phyloP scores from a whole-genome alignment of 2,329 filamentous ascomycete genomes.

The Trichoderma guizhouense region DNA sequence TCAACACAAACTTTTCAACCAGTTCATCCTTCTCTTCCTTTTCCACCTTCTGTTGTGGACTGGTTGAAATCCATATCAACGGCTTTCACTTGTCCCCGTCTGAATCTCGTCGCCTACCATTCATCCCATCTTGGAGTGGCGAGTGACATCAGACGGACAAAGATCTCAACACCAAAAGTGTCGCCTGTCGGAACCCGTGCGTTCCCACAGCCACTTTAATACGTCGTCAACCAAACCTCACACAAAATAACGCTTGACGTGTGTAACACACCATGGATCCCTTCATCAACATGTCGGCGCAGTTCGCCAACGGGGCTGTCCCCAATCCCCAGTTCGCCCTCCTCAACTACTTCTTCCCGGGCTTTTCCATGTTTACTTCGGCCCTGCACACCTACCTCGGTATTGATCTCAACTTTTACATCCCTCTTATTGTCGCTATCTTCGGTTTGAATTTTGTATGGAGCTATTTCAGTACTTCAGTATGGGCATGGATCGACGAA shows the following conservation, averaged over 20 bases:
- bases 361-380: conserved; percentile 57
- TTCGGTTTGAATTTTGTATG: conserved; percentile 49
- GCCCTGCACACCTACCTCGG: conserved; percentile 54
- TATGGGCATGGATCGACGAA: conserved; percentile 46
- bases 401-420: conserved; percentile 60
- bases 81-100: not conserved
- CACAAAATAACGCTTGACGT: not conserved
- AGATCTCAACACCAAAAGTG: not conserved
- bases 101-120: not conserved
- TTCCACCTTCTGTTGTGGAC: not conserved
- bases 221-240: not conserved
- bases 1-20: not conserved
- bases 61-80: not conserved
- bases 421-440: conserved; percentile 53
- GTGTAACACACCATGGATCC: conserved; percentile 24
- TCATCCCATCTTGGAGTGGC: not conserved
- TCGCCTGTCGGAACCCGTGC: not conserved
- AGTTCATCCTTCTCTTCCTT: not conserved
- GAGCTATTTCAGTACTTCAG: conserved; percentile 49
- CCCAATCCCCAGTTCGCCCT: conserved; percentile 42
- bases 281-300: conserved; percentile 25
- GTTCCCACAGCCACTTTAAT: not conserved
- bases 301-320: not conserved
- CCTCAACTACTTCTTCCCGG: conserved; percentile 63
- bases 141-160: not conserved